phyloP scores from a whole-genome alignment of 495 filamentous ascomycete species.

The Penicillium crystallinum region DNA sequence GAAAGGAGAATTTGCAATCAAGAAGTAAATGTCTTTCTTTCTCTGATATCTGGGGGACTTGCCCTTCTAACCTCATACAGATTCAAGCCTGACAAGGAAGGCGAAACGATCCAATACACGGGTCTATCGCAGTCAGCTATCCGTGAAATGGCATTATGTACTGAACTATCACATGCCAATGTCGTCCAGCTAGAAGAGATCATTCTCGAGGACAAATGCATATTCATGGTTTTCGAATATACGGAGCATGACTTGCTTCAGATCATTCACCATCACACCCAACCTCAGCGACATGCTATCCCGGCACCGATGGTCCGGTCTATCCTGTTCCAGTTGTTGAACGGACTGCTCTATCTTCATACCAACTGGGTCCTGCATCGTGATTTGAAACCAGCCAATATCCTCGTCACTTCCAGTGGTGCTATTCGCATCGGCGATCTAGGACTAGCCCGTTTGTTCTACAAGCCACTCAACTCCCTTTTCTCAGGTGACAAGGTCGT shows the following conservation, averaged over 20 bases:
- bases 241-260: constrained; percentile 95
- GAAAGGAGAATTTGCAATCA: constrained; percentile 84
- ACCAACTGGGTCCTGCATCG: constrained; percentile 96
- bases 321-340: constrained; percentile 90
- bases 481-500: constrained; percentile 97
- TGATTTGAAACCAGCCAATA: constrained; percentile 96
- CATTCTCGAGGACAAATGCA: constrained; percentile 97
- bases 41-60: background rate
- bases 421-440: constrained; percentile 93
- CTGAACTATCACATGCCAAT: constrained; percentile 83
- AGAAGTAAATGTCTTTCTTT: constrained; percentile 54
- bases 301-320: constrained; percentile 83
- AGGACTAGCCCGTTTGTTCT: constrained; percentile 85
- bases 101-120: constrained; percentile 88
- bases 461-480: constrained; percentile 85
- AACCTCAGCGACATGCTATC: constrained; percentile 79
- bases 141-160: constrained; percentile 97
- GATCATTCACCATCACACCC: constrained; percentile 97
- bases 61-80: constrained; percentile 35
- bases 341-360: constrained; percentile 91
- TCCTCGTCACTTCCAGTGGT: constrained; percentile 89
- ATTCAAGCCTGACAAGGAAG: constrained; percentile 99
- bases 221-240: constrained; percentile 99
- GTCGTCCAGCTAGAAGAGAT: constrained; percentile 92
- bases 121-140: constrained; percentile 97